Percentiles rank a stretch among this genome's conserved stretches.
These are phyloP conservation scores for Rhodofomes roseus DNA, from an alignment of 1,284 basidiomycete species.

Conservation along the genomic window DNA sequence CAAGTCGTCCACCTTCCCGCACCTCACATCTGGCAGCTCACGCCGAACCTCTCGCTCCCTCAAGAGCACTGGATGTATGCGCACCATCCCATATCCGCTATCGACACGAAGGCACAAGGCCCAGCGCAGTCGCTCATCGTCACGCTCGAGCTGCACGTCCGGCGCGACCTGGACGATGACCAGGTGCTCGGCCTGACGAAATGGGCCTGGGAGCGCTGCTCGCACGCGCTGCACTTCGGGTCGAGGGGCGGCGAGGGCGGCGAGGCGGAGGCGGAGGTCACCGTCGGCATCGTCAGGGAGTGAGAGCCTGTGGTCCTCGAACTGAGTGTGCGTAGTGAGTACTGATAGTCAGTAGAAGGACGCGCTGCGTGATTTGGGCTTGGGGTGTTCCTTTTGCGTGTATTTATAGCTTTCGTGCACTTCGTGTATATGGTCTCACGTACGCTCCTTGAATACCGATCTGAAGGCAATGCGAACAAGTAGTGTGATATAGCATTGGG, in stretches of 20 bases:
- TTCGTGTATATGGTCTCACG: slow-evolving; percentile 10
- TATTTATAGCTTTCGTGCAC: slow-evolving; percentile 13
- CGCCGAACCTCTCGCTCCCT: slow-evolving; percentile 38
- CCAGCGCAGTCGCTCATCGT: slow-evolving; percentile 61
- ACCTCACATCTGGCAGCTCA: slow-evolving; percentile 85
- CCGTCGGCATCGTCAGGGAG: slow-evolving; percentile 42
- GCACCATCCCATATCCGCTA: slow-evolving; percentile 9
- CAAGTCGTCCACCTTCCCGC: slow-evolving; percentile 75
- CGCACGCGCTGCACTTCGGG: slow-evolving; percentile 32
- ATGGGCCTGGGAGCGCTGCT: slow-evolving; percentile 69
- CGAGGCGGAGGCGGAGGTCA: slow-evolving; percentile 40
- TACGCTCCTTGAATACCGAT: background rate
- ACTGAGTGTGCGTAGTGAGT: background rate
- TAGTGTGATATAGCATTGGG: background rate
- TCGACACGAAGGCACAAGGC: slow-evolving; percentile 18
- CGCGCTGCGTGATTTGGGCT: slow-evolving; percentile 1
- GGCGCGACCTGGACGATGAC: slow-evolving; percentile 62
- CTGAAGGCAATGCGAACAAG: background rate
- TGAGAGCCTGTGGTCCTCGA: background rate
- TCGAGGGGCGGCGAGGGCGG: slow-evolving; percentile 26
- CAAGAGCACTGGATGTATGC: slow-evolving; percentile 17
- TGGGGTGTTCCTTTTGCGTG: slow-evolving; percentile 6
- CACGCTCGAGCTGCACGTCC: slow-evolving; percentile 78
- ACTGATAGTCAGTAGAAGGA: background rate
- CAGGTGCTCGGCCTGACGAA: slow-evolving; percentile 70